phyloP scores from a whole-genome alignment of 2,329 filamentous ascomycete genomes.

The Xylaria sp. region DNA sequence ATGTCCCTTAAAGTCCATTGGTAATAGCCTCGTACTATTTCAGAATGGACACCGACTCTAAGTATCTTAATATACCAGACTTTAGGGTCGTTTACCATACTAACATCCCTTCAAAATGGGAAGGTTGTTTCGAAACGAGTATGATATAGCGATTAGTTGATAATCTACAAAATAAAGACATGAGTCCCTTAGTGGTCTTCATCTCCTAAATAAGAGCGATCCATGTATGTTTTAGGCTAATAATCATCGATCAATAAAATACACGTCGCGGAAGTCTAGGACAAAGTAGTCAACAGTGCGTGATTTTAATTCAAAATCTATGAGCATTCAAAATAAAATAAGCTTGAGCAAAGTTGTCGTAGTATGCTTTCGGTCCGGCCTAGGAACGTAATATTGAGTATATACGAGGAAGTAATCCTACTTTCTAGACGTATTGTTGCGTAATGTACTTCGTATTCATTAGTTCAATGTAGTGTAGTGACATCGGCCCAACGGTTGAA shows the following conservation, averaged over 20 bases:
- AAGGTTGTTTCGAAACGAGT: neutral
- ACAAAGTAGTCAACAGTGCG: neutral
- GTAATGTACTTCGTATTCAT: neutral
- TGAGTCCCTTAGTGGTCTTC: too few relatives aligned
- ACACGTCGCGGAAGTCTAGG: too few relatives aligned
- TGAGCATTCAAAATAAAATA: neutral
- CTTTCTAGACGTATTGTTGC: neutral
- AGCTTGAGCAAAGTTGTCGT: neutral
- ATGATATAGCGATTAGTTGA: neutral
- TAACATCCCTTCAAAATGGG: neutral
- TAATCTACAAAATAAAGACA: neutral
- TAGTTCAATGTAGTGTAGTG: neutral
- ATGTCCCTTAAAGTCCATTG: neutral
- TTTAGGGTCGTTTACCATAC: neutral
- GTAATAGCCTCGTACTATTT: neutral
- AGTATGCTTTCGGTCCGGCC: neutral
- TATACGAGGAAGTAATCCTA: neutral
- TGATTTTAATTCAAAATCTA: neutral
- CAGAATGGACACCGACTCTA: neutral
- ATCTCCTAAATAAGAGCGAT: neutral
- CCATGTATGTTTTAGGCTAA: neutral
- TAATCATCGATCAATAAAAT: too few relatives aligned
- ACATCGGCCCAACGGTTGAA: neutral
- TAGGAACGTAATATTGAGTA: too few relatives aligned
- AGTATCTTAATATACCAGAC: neutral